phyloP scores from a whole-genome alignment of 371 early-diverging fungal genomes.

The Mortierella sp. region DNA sequence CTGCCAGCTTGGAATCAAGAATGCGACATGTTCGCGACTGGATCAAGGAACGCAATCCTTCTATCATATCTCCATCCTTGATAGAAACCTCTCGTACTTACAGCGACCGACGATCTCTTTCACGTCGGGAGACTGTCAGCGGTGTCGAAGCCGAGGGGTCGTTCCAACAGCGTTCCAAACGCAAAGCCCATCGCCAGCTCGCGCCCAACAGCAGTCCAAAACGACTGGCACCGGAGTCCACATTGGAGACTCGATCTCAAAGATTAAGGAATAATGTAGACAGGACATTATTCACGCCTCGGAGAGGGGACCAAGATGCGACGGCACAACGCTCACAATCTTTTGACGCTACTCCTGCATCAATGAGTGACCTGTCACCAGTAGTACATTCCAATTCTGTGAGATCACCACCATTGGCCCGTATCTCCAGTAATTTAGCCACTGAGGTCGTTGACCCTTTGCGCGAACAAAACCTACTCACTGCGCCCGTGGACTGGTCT shows the following conservation, averaged over 20 bases:
- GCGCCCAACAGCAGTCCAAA: constrained; percentile 19
- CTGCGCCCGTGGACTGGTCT: constrained; percentile 27
- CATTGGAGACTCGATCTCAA: too few relatives aligned
- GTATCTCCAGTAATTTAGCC: neutral
- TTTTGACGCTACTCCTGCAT: too few relatives aligned
- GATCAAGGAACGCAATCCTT: constrained; percentile 41
- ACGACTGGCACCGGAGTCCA: constrained; percentile 9
- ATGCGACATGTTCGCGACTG: constrained; percentile 44
- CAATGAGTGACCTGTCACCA: too few relatives aligned
- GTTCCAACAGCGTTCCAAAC: constrained; percentile 7
- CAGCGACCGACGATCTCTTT: neutral
- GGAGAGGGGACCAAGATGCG: neutral
- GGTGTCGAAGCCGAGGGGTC: constrained; percentile 1
- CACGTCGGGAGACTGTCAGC: constrained; percentile 1
- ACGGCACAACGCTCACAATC: too few relatives aligned
- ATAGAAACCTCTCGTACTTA: constrained; percentile 20
- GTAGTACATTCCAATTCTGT: neutral
- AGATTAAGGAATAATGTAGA: neutral
- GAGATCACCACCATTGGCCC: neutral
- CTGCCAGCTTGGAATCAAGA: constrained; percentile 28
- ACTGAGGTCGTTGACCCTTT: constrained; percentile 17
- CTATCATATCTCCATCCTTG: constrained; percentile 37
- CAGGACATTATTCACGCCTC: neutral
- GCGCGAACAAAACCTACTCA: constrained; percentile 5
- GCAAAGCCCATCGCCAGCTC: constrained; percentile 31